Conservation (phyloP, 306 rosid species). For the Vigna mungo region DNA sequence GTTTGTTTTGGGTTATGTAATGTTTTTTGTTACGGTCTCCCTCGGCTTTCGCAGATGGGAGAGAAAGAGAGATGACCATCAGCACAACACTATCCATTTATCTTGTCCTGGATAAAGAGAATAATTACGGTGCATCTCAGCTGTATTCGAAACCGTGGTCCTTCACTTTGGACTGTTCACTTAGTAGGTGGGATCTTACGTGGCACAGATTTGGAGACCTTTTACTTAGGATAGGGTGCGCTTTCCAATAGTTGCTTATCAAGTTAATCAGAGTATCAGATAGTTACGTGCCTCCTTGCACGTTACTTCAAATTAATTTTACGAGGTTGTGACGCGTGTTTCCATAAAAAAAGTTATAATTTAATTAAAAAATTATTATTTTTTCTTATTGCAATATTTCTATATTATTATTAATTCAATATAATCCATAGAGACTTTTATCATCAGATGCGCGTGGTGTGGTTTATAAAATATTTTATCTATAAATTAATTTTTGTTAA, state of each 20-base stretch:
- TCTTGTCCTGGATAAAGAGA: constrained; percentile 56
- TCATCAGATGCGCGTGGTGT: no score
- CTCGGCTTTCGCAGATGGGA: constrained; percentile 58
- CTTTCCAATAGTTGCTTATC: background rate
- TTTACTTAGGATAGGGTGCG: background rate
- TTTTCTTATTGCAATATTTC: no score
- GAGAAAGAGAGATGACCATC: constrained; percentile 44
- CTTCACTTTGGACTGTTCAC: background rate
- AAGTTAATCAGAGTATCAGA: background rate
- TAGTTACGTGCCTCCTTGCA: background rate
- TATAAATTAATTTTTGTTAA: no score
- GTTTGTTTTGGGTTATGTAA: background rate
- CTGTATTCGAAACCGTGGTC: background rate
- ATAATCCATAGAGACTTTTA: no score
- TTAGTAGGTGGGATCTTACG: background rate
- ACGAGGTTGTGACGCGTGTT: background rate
- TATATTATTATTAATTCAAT: no score
- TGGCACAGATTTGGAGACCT: constrained; percentile 10
- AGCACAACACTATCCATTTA: constrained; percentile 70
- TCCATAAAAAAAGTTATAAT: background rate
- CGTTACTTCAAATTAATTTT: background rate
- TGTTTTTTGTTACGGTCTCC: constrained; percentile 35
- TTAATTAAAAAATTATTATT: no score
- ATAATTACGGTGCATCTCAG: background rate
- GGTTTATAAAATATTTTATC: no score